Percentiles rank a stretch among this genome's conserved stretches.
Evolutionary conservation across 495 filamentous ascomycete genomes (phyloP).

Genomic region (Aspergillus nidulans): DNA sequence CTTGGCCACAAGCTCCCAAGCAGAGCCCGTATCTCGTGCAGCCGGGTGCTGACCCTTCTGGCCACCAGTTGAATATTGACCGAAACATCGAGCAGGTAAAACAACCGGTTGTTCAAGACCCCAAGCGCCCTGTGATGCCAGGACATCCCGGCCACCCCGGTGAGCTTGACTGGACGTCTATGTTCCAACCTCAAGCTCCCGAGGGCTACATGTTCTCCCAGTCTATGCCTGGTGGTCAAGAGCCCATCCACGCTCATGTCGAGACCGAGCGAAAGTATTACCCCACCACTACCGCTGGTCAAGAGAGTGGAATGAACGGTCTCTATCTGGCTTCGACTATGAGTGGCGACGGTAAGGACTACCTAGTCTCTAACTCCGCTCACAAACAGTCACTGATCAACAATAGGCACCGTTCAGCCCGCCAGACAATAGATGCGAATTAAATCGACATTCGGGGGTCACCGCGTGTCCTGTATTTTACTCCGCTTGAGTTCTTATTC

Average conservation of each 20-base stretch:
- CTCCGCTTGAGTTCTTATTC: neutral
- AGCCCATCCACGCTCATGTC: slow-evolving; percentile 43
- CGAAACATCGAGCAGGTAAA: slow-evolving; percentile 49
- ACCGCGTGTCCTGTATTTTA: slow-evolving; percentile 1
- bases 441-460: slow-evolving; percentile 4
- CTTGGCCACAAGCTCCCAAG: slow-evolving; percentile 46
- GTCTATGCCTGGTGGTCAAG: slow-evolving; percentile 44
- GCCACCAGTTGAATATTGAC: slow-evolving; percentile 46
- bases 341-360: slow-evolving; percentile 43
- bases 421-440: slow-evolving; percentile 37
- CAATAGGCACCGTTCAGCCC: slow-evolving; percentile 41
- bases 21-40: slow-evolving; percentile 48
- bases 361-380: neutral
- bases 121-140: slow-evolving; percentile 42
- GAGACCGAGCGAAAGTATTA: slow-evolving; percentile 45
- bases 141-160: slow-evolving; percentile 39
- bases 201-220: slow-evolving; percentile 59
- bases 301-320: slow-evolving; percentile 44
- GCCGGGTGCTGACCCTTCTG: slow-evolving; percentile 37
- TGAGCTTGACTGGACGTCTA: slow-evolving; percentile 63
- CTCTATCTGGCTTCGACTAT: slow-evolving; percentile 47
- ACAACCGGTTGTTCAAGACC: slow-evolving; percentile 39
- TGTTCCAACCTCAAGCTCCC: slow-evolving; percentile 66
- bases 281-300: slow-evolving; percentile 39
- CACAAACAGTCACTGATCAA: neutral